Evolutionary conservation across 805 yeast genomes (phyloP).

Genomic region (Metschnikowia continentalis): DNA sequence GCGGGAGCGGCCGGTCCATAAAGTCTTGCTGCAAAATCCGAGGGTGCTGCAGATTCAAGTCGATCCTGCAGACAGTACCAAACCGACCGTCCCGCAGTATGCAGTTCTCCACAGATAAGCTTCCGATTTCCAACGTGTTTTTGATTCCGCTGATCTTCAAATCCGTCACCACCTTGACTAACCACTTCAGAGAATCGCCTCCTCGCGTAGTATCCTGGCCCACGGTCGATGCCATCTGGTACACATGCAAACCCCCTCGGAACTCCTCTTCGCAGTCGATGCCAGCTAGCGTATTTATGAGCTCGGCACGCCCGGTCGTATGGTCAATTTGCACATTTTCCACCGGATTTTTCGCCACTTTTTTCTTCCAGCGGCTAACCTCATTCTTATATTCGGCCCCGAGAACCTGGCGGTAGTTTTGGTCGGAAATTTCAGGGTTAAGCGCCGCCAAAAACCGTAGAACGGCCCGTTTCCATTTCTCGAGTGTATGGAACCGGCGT

Average conservation of each 20-base stretch:
- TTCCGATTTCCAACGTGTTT: slow-evolving; percentile 78
- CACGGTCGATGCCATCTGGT: slow-evolving; percentile 79
- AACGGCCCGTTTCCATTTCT: slow-evolving; percentile 50
- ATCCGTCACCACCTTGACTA: slow-evolving; percentile 67
- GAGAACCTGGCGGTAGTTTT: slow-evolving; percentile 17
- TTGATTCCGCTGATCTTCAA: background rate
- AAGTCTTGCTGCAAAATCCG: slow-evolving; percentile 76
- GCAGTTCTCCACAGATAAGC: slow-evolving; percentile 61
- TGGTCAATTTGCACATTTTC: slow-evolving; percentile 18
- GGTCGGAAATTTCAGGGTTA: slow-evolving; percentile 19
- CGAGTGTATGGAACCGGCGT: slow-evolving; percentile 68
- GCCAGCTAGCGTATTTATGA: slow-evolving; percentile 39
- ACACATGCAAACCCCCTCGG: slow-evolving; percentile 73
- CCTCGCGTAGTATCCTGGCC: slow-evolving; percentile 82
- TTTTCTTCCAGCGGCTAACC: slow-evolving; percentile 6
- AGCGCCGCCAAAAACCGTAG: slow-evolving; percentile 26
- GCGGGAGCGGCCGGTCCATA: slow-evolving; percentile 69
- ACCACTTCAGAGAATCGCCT: slow-evolving; percentile 82
- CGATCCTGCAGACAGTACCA: slow-evolving; percentile 57
- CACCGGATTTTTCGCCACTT: slow-evolving; percentile 10
- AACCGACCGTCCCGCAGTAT: slow-evolving; percentile 61
- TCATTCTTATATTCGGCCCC: slow-evolving; percentile 7
- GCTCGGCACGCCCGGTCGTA: slow-evolving; percentile 10
- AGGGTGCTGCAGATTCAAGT: slow-evolving; percentile 74
- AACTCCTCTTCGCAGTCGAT: slow-evolving; percentile 59